phyloP scores from a whole-genome alignment of 345 rosid species.

The Physaria fendleri region DNA sequence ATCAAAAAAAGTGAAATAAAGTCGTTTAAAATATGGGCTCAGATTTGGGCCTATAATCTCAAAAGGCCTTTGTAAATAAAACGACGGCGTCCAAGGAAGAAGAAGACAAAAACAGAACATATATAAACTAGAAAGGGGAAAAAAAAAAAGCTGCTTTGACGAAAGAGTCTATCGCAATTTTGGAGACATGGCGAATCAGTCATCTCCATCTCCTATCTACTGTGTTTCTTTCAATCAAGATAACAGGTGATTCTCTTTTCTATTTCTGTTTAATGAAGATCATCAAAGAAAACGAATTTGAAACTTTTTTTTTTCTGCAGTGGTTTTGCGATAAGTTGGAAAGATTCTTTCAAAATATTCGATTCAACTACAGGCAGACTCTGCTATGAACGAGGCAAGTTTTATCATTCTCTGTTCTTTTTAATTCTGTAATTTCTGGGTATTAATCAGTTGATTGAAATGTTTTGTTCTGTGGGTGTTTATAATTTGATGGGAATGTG shows the following conservation, averaged over 20 bases:
- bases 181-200: conserved; percentile 48
- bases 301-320: conserved; percentile 27
- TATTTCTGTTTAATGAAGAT: not conserved
- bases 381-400: conserved; percentile 71
- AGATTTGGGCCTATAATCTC: too few relatives aligned
- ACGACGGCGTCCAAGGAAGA: conserved; percentile 1
- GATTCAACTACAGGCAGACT: conserved; percentile 78
- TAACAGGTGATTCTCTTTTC: conserved; percentile 36
- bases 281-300: not conserved
- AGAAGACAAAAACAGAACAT: conserved; percentile 10
- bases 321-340: conserved; percentile 67
- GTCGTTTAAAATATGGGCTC: too few relatives aligned
- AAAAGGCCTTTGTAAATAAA: too few relatives aligned
- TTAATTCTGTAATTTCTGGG: conserved; percentile 1
- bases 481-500: conserved; percentile 4
- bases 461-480: not conserved
- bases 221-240: conserved; percentile 90
- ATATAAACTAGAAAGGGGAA: not conserved
- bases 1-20: too few relatives aligned
- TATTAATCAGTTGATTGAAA: not conserved
- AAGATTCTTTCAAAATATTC: conserved; percentile 65
- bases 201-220: conserved; percentile 49
- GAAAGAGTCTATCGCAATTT: not conserved
- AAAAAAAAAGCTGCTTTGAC: not conserved
- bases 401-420: not conserved